phyloP scores from a whole-genome alignment of 2,329 filamentous ascomycete species.

The Fusarium brevicatenulatum region DNA sequence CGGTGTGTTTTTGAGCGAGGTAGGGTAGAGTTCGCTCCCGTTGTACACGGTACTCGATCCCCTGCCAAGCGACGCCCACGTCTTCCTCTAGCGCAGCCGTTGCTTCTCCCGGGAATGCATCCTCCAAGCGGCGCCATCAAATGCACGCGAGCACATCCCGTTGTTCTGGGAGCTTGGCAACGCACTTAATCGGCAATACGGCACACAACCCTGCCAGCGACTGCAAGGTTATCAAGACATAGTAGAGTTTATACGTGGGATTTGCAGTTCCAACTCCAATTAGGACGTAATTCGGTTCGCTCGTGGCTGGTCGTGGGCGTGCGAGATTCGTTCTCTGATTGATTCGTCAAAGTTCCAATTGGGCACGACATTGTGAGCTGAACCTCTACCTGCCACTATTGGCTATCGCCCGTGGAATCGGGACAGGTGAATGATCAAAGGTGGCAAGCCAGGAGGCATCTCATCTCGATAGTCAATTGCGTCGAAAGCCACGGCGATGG shows the following conservation, averaged over 20 bases:
- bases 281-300: slow-evolving; percentile 14
- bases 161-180: slow-evolving; percentile 33
- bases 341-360: slow-evolving; percentile 19
- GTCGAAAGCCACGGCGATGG: slow-evolving; percentile 38
- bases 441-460: background rate
- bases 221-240: slow-evolving; percentile 4
- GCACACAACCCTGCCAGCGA: slow-evolving; percentile 26
- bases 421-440: background rate
- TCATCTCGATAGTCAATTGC: slow-evolving; percentile 30
- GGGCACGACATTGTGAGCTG: slow-evolving; percentile 20
- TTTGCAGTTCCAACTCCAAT: slow-evolving; percentile 21
- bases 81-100: slow-evolving; percentile 4
- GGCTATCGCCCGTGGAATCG: slow-evolving; percentile 4
- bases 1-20: background rate
- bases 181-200: slow-evolving; percentile 41
- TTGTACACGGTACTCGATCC: slow-evolving; percentile 24
- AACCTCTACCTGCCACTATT: slow-evolving; percentile 23
- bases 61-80: slow-evolving; percentile 15
- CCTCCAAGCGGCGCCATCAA: slow-evolving; percentile 30
- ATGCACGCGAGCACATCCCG: slow-evolving; percentile 26
- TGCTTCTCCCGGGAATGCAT: slow-evolving; percentile 32
- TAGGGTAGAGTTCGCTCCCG: background rate
- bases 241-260: slow-evolving; percentile 19
- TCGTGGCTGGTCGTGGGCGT: slow-evolving; percentile 2
- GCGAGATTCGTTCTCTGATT: slow-evolving; percentile 3